Conservation (phyloP, 345 rosid species). For the Lagerstroemia speciosa region DNA sequence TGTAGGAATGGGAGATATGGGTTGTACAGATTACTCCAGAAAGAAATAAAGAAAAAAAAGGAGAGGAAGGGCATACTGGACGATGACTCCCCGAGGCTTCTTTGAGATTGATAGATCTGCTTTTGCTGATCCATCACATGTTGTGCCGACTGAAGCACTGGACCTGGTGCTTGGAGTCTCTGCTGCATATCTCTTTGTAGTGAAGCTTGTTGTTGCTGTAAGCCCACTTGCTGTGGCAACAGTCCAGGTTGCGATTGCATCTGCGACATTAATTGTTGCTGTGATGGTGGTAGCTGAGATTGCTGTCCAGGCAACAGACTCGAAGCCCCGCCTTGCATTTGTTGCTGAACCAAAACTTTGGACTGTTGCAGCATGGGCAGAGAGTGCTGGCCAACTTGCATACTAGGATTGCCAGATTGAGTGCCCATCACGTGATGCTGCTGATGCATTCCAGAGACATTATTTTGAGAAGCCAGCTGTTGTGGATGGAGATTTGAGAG, state of each 20-base stretch:
- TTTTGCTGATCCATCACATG: slow-evolving; percentile 78
- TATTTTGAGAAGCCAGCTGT: slow-evolving; percentile 61
- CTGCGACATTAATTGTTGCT: slow-evolving; percentile 73
- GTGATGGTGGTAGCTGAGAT: slow-evolving; percentile 53
- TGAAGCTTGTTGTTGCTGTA: slow-evolving; percentile 26
- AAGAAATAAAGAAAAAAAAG: neutral
- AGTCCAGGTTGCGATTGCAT: slow-evolving; percentile 60
- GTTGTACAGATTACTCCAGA: neutral
- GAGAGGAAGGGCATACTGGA: slow-evolving; percentile 45
- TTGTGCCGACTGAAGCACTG: slow-evolving; percentile 64
- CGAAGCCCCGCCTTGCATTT: slow-evolving; percentile 49
- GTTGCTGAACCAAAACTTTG: slow-evolving; percentile 55
- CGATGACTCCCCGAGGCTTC: slow-evolving; percentile 62
- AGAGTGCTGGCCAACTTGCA: slow-evolving; percentile 74
- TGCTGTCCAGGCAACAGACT: slow-evolving; percentile 70
- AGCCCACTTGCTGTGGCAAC: slow-evolving; percentile 63
- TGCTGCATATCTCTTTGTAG: slow-evolving; percentile 49
- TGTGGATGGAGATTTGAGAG: slow-evolving; percentile 48
- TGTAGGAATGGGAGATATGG: neutral
- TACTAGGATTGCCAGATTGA: slow-evolving; percentile 61
- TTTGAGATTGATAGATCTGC: slow-evolving; percentile 73
- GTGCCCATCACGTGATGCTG: slow-evolving; percentile 64
- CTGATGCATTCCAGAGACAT: slow-evolving; percentile 64
- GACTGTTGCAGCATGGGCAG: slow-evolving; percentile 64
- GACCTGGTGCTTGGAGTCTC: slow-evolving; percentile 63